A percentile compares a stretch with the other conserved stretches of the same genome.
phyloP scores from a whole-genome alignment of 116 monocot genomes.

The Zostera marina region DNA sequence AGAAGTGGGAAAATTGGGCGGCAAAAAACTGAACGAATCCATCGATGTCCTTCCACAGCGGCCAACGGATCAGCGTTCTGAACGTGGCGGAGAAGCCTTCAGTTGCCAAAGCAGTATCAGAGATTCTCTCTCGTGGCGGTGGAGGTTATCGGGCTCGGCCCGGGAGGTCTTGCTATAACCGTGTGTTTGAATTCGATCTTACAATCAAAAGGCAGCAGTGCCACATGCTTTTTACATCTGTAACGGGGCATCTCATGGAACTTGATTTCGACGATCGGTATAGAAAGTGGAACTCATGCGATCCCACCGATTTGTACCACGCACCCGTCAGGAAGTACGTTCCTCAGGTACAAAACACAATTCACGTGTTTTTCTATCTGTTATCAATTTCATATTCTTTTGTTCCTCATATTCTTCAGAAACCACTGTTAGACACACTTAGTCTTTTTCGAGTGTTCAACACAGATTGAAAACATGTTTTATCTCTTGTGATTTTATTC shows the following conservation, averaged over 20 bases:
- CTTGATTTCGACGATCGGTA: conserved; percentile 84
- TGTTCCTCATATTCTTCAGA: neutral
- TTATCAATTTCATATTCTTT: neutral
- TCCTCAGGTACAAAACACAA: conserved; percentile 34
- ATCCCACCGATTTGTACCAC: conserved; percentile 66
- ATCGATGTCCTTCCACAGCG: conserved; percentile 4
- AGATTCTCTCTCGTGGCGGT: conserved; percentile 20
- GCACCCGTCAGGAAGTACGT: conserved; percentile 83
- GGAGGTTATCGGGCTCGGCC: conserved; percentile 8
- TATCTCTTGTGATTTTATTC: conserved; percentile 1
- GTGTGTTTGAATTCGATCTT: conserved; percentile 20
- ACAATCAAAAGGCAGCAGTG: conserved; percentile 13
- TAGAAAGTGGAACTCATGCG: conserved; percentile 88
- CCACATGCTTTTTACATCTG: conserved; percentile 23
- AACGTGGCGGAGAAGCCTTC: conserved; percentile 26
- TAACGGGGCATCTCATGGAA: conserved; percentile 76
- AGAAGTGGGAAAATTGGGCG: neutral
- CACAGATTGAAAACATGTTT: neutral
- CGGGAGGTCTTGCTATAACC: conserved; percentile 15
- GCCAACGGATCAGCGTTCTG: conserved; percentile 9
- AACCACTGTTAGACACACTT: too few relatives aligned
- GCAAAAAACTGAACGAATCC: neutral
- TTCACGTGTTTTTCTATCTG: neutral
- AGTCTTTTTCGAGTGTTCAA: too few relatives aligned
- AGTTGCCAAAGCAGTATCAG: conserved; percentile 19